A percentile compares a stretch with the other conserved stretches of the same genome.
These are phyloP conservation scores for Stentor coeruleus DNA, from an alignment of 73 alveolate genomes.

Conservation along the genomic window DNA sequence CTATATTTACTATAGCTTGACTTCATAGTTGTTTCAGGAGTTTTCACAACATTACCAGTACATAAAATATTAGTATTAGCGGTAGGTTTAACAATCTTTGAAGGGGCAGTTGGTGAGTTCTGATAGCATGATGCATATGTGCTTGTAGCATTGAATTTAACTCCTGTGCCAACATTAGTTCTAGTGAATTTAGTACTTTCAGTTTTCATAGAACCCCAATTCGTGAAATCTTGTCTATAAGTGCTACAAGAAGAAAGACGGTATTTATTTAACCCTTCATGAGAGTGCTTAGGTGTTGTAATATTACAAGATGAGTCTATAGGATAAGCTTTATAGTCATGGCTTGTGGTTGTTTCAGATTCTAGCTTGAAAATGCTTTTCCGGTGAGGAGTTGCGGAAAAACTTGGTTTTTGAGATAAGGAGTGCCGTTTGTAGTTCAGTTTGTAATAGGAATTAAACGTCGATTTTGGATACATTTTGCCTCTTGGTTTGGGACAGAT, in stretches of 20 bases:
- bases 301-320: background rate
- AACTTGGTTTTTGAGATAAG: background rate
- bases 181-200: background rate
- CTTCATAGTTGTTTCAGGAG: background rate
- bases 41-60: background rate
- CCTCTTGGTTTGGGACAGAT: no score
- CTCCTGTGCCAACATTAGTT: background rate
- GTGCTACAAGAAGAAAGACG: background rate
- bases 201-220: slow-evolving; percentile 1
- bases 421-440: background rate
- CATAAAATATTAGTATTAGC: background rate
- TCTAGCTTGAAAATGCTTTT: background rate
- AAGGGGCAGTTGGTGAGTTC: background rate
- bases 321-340: background rate
- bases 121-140: background rate
- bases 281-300: background rate
- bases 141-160: background rate
- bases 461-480: slow-evolving; percentile 4
- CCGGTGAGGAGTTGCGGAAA: background rate
- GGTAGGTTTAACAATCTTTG: background rate
- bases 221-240: background rate
- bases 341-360: background rate
- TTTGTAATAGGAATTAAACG: background rate
- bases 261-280: background rate
- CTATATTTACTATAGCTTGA: background rate